Base-by-base conservation (phyloP, 2,329 filamentous ascomycete species). In the Apiospora rasikravindrae region DNA sequence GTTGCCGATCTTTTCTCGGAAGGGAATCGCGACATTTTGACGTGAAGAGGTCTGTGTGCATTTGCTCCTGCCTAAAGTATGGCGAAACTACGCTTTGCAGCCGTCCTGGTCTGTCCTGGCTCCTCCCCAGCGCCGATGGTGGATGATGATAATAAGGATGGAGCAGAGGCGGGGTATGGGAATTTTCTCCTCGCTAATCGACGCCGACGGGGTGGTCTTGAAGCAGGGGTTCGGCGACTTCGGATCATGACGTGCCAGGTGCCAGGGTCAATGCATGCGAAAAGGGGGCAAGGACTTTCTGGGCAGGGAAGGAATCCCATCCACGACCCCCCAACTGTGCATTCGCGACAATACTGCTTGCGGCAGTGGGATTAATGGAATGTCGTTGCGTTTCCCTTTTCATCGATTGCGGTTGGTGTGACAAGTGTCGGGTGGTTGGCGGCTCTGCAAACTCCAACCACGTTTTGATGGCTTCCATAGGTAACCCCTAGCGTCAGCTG, bases 131-230 rank as follows among this genome's bases (percentile, higher is more conserved):
- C 53, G 29, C 37, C 22, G 29, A 61, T 33, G 53, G 53, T 61
- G 53, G 53, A 22, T 37, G 16, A 61, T 61, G 26, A 61, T 22
- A 29, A 61, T 37, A 61, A 22, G 22, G 16, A 61, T 61, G 53
- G 53, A 14, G 53, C 53, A 33, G 29, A 61, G 53, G 53, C 53
- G 53, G 53, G 53, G 53, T 33, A 37, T 61, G 29, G 26, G 53
- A 22, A 61, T 61, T n/a, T 37, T 33, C 53, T 61, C 53, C 53
- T 61, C 53, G 53, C 53, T 33, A 61, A 61, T 61, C 53, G 45
- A 49, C 45, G 45, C 45, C 22, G 45, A 49, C 45, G 22, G 45
- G 45, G 45, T n/a, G 45, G 45, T n/a, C 45, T 49, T n/a, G 45
- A 49, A 8, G 45, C 45, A 49, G 45, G 45, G 45, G 45, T 8